Percentiles rank a stretch among this genome's conserved stretches.
These are phyloP conservation scores for Epichloe uncinata DNA, from an alignment of 2,329 filamentous ascomycete genomes.

Conservation along the genomic window DNA sequence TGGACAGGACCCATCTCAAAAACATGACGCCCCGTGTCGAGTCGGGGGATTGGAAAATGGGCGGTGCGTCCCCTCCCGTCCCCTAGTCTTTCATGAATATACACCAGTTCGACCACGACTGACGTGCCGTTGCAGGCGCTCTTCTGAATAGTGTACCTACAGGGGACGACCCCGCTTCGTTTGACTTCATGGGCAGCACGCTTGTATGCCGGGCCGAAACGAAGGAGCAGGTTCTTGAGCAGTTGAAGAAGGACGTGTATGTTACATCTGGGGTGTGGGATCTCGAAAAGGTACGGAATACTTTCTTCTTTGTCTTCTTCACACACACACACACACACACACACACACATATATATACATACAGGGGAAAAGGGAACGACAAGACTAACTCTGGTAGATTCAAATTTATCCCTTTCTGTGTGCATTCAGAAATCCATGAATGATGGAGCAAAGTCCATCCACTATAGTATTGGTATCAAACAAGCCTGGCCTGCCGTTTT, in stretches of 20 bases:
- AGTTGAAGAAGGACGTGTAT: constrained; percentile 63
- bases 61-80: constrained; percentile 38
- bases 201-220: constrained; percentile 53
- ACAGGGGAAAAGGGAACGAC: too few relatives aligned
- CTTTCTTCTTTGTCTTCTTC: too few relatives aligned
- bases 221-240: constrained; percentile 54
- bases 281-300: constrained; percentile 42
- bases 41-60: constrained; percentile 47
- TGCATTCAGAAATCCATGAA: constrained; percentile 23
- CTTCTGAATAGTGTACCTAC: constrained; percentile 52
- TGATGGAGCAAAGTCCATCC: not conserved
- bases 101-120: not conserved
- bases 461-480: constrained; percentile 4
- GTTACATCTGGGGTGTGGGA: constrained; percentile 66
- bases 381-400: constrained; percentile 17
- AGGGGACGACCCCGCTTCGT: constrained; percentile 43
- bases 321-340: too few relatives aligned
- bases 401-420: constrained; percentile 38
- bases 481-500: not conserved
- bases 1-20: constrained; percentile 37
- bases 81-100: not conserved
- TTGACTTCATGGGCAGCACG: constrained; percentile 62
- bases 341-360: not conserved
- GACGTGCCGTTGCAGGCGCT: constrained; percentile 37
- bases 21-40: constrained; percentile 38